phyloP scores from a whole-genome alignment of 495 filamentous ascomycete species.

The Emericellopsis terricola region DNA sequence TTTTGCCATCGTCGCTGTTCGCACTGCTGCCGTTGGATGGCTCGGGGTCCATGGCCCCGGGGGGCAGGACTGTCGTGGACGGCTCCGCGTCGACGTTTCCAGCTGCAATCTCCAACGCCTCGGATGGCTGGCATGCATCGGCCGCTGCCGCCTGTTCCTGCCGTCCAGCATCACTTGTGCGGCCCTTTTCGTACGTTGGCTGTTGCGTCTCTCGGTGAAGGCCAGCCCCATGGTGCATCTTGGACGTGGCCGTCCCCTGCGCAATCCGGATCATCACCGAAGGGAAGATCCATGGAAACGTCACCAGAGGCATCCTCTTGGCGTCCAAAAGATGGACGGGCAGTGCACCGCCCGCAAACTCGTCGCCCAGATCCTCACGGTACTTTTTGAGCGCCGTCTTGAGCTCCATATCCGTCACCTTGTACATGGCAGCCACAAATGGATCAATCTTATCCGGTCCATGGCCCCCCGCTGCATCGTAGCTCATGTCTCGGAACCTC shows the following conservation, averaged over 20 bases:
- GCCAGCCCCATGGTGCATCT: too few species aligned
- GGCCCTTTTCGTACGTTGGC: too few species aligned
- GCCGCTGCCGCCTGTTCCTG: too few species aligned
- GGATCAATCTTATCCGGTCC: constrained; percentile 41
- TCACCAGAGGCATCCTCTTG: constrained; percentile 59
- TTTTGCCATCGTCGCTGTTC: neutral
- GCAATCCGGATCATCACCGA: constrained; percentile 59
- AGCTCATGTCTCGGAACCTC: constrained; percentile 44
- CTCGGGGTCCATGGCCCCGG: too few species aligned
- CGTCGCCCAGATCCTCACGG: too few species aligned
- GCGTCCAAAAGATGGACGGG: constrained; percentile 17
- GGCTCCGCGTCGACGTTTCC: too few species aligned
- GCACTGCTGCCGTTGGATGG: too few species aligned
- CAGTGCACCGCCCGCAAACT: constrained; percentile 15
- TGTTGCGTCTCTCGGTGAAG: too few species aligned
- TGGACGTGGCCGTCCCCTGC: constrained; percentile 2
- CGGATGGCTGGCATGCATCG: too few species aligned
- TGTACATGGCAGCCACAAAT: constrained; percentile 77
- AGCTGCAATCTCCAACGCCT: too few species aligned
- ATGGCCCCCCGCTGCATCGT: constrained; percentile 40
- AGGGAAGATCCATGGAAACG: constrained; percentile 83
- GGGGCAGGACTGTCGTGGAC: too few species aligned
- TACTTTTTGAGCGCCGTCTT: constrained; percentile 29
- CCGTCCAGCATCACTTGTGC: too few species aligned
- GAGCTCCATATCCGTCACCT: constrained; percentile 56